A percentile compares a stretch with the other conserved stretches of the same genome.
phyloP scores from a whole-genome alignment of 225 moss, liverwort and hornwort species.

The Polytrichum commune region DNA sequence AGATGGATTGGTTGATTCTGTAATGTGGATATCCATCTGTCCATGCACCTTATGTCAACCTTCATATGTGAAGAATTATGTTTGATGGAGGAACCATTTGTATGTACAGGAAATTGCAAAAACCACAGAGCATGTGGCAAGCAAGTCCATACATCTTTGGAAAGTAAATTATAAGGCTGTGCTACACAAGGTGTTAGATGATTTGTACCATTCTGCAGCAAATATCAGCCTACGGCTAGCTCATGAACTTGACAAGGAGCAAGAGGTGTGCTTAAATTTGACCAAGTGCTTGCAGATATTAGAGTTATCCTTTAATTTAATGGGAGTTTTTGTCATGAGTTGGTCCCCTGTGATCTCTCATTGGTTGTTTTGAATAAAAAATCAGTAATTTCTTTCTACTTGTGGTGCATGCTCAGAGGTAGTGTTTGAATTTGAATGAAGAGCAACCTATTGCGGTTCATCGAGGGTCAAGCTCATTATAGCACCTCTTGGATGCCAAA shows the following conservation, averaged over 20 bases:
- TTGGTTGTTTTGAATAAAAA: background rate
- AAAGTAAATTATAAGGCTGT: conserved; percentile 65
- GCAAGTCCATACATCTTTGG: conserved; percentile 92
- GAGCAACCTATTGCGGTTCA: too few relatives aligned
- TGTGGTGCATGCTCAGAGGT: background rate
- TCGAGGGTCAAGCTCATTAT: too few relatives aligned
- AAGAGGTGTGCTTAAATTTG: conserved; percentile 59
- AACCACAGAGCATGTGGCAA: conserved; percentile 86
- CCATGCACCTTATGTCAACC: too few relatives aligned
- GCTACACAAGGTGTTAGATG: conserved; percentile 69
- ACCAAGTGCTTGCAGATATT: background rate
- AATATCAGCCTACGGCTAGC: conserved; percentile 76
- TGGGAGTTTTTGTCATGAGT: background rate
- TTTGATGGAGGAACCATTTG: too few relatives aligned
- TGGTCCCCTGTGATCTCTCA: background rate
- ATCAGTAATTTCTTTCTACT: background rate
- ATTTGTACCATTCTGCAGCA: conserved; percentile 88
- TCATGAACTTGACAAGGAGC: conserved; percentile 87
- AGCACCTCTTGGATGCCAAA: too few relatives aligned
- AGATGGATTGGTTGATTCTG: too few relatives aligned
- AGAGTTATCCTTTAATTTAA: too few relatives aligned
- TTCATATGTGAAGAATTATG: too few relatives aligned
- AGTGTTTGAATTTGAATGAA: background rate
- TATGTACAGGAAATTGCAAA: conserved; percentile 79
- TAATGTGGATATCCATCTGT: too few relatives aligned